phyloP scores from a whole-genome alignment of 352 stramenopile species.

The Phytopythium ostracodes region DNA sequence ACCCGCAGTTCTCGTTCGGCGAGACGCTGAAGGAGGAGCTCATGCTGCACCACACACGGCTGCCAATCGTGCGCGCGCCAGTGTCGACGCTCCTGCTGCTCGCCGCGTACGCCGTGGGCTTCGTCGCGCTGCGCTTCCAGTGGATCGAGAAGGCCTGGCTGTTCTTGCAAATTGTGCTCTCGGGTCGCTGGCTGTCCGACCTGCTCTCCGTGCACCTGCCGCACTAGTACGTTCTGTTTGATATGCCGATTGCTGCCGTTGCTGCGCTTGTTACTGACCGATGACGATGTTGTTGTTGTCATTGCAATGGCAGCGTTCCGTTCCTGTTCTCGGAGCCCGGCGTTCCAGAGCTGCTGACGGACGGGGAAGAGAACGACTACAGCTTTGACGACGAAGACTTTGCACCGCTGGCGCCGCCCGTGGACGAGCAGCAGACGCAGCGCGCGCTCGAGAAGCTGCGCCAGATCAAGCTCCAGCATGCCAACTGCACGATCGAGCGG shows the following conservation, averaged over 20 bases:
- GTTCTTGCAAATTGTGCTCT: constrained; percentile 40
- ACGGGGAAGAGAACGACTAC: constrained; percentile 27
- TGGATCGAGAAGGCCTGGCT: constrained; percentile 45
- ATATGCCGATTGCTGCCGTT: no score
- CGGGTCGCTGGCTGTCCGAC: constrained; percentile 51
- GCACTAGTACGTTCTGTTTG: constrained; percentile 35
- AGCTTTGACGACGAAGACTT: constrained; percentile 20
- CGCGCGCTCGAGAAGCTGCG: constrained; percentile 50
- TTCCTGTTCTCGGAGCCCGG: constrained; percentile 48
- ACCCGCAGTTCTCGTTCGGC: constrained; percentile 56
- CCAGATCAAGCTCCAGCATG: constrained; percentile 55
- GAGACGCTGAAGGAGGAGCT: constrained; percentile 62
- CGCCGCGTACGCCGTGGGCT: constrained; percentile 21
- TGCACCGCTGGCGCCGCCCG: constrained; percentile 8
- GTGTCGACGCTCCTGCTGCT: constrained; percentile 47
- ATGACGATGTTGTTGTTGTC: not conserved
- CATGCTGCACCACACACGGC: constrained; percentile 41
- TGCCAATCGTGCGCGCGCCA: constrained; percentile 37
- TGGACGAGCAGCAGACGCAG: constrained; percentile 34
- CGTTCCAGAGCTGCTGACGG: constrained; percentile 61
- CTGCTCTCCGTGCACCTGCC: constrained; percentile 47
- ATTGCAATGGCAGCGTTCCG: constrained; percentile 35
- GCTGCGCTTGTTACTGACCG: no score
- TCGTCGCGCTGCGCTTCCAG: constrained; percentile 27
- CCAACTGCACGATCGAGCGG: constrained; percentile 42